phyloP scores from a whole-genome alignment of 345 rosid genomes.

The Abelmoschus esculentus region DNA sequence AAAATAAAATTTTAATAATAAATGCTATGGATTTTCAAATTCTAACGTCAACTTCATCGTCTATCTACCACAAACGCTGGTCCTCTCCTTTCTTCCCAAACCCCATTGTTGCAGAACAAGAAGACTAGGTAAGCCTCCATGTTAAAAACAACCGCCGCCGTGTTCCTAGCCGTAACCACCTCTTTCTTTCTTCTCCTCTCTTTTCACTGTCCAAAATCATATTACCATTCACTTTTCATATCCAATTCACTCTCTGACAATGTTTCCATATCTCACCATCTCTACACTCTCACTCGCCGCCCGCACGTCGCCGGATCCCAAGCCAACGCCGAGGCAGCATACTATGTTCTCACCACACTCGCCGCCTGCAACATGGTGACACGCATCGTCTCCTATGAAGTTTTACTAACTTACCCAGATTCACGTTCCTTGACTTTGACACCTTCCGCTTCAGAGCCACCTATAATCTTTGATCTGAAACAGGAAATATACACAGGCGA shows the following conservation, averaged over 20 bases:
- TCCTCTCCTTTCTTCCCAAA: too few species aligned
- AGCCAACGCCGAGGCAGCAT: conserved; percentile 71
- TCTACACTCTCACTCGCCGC: conserved; percentile 61
- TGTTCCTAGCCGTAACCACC: conserved; percentile 32
- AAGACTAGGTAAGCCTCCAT: not conserved
- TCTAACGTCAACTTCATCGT: too few species aligned
- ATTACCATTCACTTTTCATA: conserved; percentile 44
- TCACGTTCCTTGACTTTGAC: conserved; percentile 48
- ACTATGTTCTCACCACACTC: conserved; percentile 46
- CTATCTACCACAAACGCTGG: too few species aligned
- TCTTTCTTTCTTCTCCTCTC: conserved; percentile 30
- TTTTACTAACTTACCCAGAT: conserved; percentile 59
- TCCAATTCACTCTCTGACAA: conserved; percentile 52
- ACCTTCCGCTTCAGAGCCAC: conserved; percentile 19
- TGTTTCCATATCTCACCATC: conserved; percentile 51
- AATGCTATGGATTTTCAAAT: too few species aligned
- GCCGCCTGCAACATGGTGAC: conserved; percentile 33
- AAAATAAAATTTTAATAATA: too few species aligned
- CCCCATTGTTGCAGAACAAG: too few species aligned
- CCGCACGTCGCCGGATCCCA: conserved; percentile 72
- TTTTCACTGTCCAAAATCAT: conserved; percentile 36
- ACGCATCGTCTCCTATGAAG: conserved; percentile 44
- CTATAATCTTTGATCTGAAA: conserved; percentile 30
- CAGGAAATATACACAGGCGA: conserved; percentile 54
- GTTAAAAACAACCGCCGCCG: conserved; percentile 27